Base-by-base conservation (phyloP, 441 rosid species). In the Syzygium malaccense region DNA sequence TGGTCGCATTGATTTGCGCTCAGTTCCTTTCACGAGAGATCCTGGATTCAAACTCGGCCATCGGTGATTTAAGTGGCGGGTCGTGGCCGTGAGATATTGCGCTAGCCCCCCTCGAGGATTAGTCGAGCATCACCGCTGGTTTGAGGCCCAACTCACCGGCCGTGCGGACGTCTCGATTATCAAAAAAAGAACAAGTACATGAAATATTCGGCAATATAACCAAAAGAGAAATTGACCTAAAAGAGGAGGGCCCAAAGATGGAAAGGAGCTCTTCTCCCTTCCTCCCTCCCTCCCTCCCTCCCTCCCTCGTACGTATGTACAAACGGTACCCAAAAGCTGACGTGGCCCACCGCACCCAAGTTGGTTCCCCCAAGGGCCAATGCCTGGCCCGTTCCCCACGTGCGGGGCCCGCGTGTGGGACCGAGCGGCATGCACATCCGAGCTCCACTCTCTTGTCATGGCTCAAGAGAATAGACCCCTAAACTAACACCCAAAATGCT, bases 401-500 rank as follows among this genome's bases (percentile, higher is more conserved):
- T 75, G 49, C 3, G n/a, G 18, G 23, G 8, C 20, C 6, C n/a
- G n/a, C n/a, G n/a, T 75, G 49, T 6, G n/a, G 18, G 23, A 14
- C 20, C 6, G 83, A 6, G 68, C 6, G 68, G 13, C 18, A 14
- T 3, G 8, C 17, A 12, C 83, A 13, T 23, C 28, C 13, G 83
- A 26, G n/a, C 51, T 23, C 18, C 53, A 3, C 53, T 41, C n/a
- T 45, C 51, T 75, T 75, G 83, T 75, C 83, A 23, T 41, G 83
- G 83, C 83, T 41, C 48, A 10, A 0, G 19, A 58, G 55, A 93
- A 92, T 92, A 53, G 92, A 93, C 93, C 88, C 20, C 88, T 32
- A 25, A 91, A 88, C 92, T 11, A 88, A 89, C 93, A 32, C 54
- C 41, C 9, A 37, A 71, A 71, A 11, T 37, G 9, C 28, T 71